Percentiles rank a stretch among this genome's conserved stretches.
phyloP scores from a whole-genome alignment of 805 yeast genomes.

The Pichia occidentalis region DNA sequence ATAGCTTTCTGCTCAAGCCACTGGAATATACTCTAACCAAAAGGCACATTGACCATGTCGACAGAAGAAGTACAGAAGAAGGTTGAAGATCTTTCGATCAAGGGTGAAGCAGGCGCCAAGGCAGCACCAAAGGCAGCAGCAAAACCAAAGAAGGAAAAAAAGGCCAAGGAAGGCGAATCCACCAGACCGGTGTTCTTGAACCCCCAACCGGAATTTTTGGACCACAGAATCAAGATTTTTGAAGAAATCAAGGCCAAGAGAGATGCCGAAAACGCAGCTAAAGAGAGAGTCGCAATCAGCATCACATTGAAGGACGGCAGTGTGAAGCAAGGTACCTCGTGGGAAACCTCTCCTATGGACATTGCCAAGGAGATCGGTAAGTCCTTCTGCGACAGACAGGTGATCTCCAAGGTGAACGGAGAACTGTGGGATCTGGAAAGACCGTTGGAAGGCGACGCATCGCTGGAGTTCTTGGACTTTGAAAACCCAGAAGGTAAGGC shows the following conservation, averaged over 20 bases:
- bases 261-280: conserved; percentile 62
- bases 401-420: conserved; percentile 87
- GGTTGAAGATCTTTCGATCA: conserved; percentile 39
- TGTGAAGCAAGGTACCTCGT: conserved; percentile 68
- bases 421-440: conserved; percentile 92
- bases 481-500: conserved; percentile 90
- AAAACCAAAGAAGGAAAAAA: conserved; percentile 22
- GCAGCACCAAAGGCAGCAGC: conserved; percentile 12
- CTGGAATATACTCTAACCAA: no score
- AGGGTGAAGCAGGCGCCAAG: conserved; percentile 15
- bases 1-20: no score
- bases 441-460: conserved; percentile 71
- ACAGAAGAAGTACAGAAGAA: conserved; percentile 42
- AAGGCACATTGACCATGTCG: conserved; percentile 12
- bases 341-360: conserved; percentile 85
- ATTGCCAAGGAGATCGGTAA: conserved; percentile 81
- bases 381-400: conserved; percentile 81
- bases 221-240: conserved; percentile 69
- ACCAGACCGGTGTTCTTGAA: conserved; percentile 44
- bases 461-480: conserved; percentile 80
- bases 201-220: conserved; percentile 82
- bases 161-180: conserved; percentile 30
- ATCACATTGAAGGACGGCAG: conserved; percentile 86
- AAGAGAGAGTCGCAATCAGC: conserved; percentile 53
- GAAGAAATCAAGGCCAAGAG: conserved; percentile 73